Evolutionary conservation across 2,329 filamentous ascomycete genomes (phyloP), one percentile per base, ranked within the genome.

Genomic region (Aspergillus fumigatus): DNA sequence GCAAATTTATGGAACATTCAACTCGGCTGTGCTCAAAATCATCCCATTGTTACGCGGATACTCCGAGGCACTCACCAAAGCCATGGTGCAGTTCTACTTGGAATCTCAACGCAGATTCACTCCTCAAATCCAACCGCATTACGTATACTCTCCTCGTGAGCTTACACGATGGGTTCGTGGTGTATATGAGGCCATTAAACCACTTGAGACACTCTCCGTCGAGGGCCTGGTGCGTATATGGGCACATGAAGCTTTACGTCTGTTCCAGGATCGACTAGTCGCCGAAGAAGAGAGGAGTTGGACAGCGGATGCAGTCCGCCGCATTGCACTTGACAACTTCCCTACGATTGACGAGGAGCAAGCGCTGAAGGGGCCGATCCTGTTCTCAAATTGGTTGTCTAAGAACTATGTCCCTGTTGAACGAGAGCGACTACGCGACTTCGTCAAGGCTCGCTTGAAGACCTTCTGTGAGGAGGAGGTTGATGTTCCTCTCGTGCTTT

Each of bases 401-500:
- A 97, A 96, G 84, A 90, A 99, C 73, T 99, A 99, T 69, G 86
- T 97, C 10, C 94, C 94, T 6, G 94, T 99, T 41, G 92, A 96
- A 68, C 89, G 94, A 64, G 94, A 99, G 70, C 89, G 95, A 68
- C 82, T 99, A 40, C 88, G 95, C 65, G 94, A 97, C 64, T 99
- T 97, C 65, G 94, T 99, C 72, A 97, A 97, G 77, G 94, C 94
- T 52, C 88, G 94, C 70, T 84, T 99, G 58, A 93, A 89, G 80
- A 99, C 94, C 0, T 99, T 99, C 82, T 99, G 94, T 70, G 95
- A 99, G 71, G 94, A 99, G 80, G 95, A 99, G 72, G 92, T 99
- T 14, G 94, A 99, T 73, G 95, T 99, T 52, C 94, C 95, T 38
- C 84, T 99, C 51, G 96, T 99, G 62, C 80, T 99, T n/a, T 99